Evolutionary conservation across 2,329 filamentous ascomycete genomes (phyloP), one percentile per base, ranked within the genome.

Genomic region (Aspergillus costaricaensis): DNA sequence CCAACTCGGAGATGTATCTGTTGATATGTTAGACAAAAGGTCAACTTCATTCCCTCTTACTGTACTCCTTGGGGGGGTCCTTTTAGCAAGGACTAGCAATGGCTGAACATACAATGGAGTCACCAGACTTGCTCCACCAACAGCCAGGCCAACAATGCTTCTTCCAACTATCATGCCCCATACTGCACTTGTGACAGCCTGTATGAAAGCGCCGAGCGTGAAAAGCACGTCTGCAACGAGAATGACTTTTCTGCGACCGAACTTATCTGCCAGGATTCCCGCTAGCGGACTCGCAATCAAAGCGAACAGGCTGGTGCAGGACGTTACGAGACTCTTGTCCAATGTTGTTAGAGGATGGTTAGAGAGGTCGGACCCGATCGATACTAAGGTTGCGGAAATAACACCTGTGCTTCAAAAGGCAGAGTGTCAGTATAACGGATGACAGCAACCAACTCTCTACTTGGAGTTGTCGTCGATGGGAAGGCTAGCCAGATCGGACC

Each of bases 1-100:
- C 88, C 12, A 96, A 80, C 76, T 98, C 94, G 8, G 90, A 89
- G 61, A 97, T 94, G 77, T 96, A 96, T 48, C 81, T 80, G 47
- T 38, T 60, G 54, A 43, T 14, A 38, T 19, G 47, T 67, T 32
- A 64, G 52, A 48, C 5, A 23, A 44, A 14, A 4, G 10, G 48
- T n/a, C 36, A 12, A n/a, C 17, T 30, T 30, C 1, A 50, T 21
- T 27, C 50, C 21, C 49, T 6, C 17, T 19, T 15, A 12, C 12
- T 27, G 12, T 17, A 25, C 12, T 12, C 14, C 15, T 21, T 36
- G 14, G 32, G 44, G 48, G 15, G 32, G 36, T 7, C 10, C 32
- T 12, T n/a, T 23, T 15, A 9, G 39, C 9, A 15, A 50, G 47
- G 15, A 38, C 50, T 15, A 9, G 39, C 9, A 15, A 50, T 25